These are phyloP conservation scores for Aspergillus ruber DNA, from an alignment of 2,329 filamentous ascomycete species.

Conservation along the genomic window DNA sequence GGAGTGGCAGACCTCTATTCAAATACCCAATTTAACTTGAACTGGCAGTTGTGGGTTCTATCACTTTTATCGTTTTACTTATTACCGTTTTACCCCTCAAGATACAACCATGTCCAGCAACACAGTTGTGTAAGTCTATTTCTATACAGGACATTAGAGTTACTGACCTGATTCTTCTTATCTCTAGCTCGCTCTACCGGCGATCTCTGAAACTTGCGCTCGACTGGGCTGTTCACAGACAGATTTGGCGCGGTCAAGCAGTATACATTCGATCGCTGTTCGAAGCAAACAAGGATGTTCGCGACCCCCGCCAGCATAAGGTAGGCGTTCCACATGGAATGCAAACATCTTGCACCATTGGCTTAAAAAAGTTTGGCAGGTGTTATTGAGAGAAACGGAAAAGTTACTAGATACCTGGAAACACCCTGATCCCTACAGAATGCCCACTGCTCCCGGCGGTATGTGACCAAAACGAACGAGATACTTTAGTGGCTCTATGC, in stretches of 20 bases:
- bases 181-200: constrained; percentile 67
- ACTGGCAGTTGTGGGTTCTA: not conserved
- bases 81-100: not conserved
- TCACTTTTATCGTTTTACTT: not conserved
- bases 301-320: constrained; percentile 77
- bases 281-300: constrained; percentile 82
- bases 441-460: constrained; percentile 92
- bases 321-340: constrained; percentile 44
- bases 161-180: constrained; percentile 17
- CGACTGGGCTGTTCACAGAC: constrained; percentile 90
- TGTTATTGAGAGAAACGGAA: constrained; percentile 79
- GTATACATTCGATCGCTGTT: constrained; percentile 93
- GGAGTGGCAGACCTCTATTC: not conserved
- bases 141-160: not conserved
- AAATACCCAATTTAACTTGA: not conserved
- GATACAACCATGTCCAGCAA: constrained; percentile 28
- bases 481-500: constrained; percentile 1
- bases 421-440: constrained; percentile 87
- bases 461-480: constrained; percentile 25
- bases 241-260: constrained; percentile 92
- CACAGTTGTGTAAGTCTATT: constrained; percentile 31
- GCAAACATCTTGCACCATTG: not conserved
- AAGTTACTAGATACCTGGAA: constrained; percentile 88
- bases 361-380: constrained; percentile 45
- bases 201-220: constrained; percentile 87